Evolutionary conservation across 176 grass and related monocot genomes (phyloP).

Genomic region (Musa itinerans): DNA sequence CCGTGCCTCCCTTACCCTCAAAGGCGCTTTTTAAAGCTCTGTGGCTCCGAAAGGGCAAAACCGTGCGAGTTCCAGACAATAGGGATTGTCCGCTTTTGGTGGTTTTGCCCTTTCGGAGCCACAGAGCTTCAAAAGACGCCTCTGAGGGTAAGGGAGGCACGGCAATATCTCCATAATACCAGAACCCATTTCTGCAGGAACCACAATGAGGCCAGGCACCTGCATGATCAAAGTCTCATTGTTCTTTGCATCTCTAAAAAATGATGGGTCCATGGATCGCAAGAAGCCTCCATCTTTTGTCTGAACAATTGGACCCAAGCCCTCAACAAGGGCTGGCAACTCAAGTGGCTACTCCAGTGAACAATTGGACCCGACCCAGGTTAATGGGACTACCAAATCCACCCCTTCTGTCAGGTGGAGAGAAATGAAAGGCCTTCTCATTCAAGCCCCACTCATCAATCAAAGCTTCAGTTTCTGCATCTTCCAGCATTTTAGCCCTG

Average conservation of each 20-base stretch:
- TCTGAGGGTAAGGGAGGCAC: no score
- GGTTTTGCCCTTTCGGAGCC: no score
- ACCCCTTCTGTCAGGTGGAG: conserved; percentile 46
- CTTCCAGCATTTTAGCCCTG: conserved; percentile 60
- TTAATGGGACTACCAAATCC: conserved; percentile 75
- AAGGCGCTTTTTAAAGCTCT: no score
- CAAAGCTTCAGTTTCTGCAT: conserved; percentile 68
- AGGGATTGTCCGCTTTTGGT: no score
- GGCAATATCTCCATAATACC: conserved; percentile 93
- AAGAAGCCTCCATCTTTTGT: conserved; percentile 85
- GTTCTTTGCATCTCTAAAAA: conserved; percentile 80
- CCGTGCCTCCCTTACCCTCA: no score
- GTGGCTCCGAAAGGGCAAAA: no score
- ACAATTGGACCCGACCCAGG: conserved; percentile 69
- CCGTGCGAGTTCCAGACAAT: no score
- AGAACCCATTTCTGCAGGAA: conserved; percentile 96
- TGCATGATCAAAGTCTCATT: conserved; percentile 90
- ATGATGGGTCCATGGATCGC: conserved; percentile 58
- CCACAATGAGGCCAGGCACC: conserved; percentile 67
- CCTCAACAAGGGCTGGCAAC: conserved; percentile 57
- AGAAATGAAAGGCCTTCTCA: conserved; percentile 57
- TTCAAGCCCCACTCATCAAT: conserved; percentile 79
- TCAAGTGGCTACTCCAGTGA: conserved; percentile 47
- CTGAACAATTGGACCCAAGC: conserved; percentile 78
- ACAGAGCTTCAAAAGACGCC: no score